Conservation (phyloP, 768 basidiomycete genomes). For the Leccinellum luteum region DNA sequence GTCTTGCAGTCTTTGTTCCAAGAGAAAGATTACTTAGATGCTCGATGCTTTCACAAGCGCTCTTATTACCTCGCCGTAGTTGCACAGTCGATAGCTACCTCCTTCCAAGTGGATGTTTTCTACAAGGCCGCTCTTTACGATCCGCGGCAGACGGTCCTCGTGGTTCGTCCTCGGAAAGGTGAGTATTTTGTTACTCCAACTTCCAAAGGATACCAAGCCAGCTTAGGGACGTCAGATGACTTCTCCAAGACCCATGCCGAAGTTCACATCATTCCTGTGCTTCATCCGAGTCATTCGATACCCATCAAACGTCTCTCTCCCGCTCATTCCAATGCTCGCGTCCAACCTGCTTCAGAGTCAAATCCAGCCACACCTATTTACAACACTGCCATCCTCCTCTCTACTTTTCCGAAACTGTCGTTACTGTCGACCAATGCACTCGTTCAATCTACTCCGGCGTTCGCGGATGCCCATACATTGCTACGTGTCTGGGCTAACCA, state of each 20-base stretch:
- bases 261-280: conserved; percentile 71
- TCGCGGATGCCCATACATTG: conserved; percentile 70
- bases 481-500: conserved; percentile 90
- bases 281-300: conserved; percentile 61
- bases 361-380: conserved; percentile 68
- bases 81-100: conserved; percentile 53
- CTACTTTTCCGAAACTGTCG: conserved; percentile 35
- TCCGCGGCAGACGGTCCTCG: conserved; percentile 61
- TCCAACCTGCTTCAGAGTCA: conserved; percentile 28
- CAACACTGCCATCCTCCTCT: conserved; percentile 67
- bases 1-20: conserved; percentile 69
- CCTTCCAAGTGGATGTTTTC: conserved; percentile 52
- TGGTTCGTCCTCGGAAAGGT: conserved; percentile 60
- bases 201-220: conserved; percentile 2
- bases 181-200: conserved; percentile 24
- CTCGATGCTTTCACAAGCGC: conserved; percentile 89
- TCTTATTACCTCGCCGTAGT: conserved; percentile 85
- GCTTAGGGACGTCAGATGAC: conserved; percentile 52
- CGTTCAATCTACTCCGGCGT: conserved; percentile 51
- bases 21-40: conserved; percentile 91
- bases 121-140: conserved; percentile 62
- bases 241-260: conserved; percentile 68
- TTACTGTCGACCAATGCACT: conserved; percentile 48
- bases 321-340: conserved; percentile 63
- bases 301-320: conserved; percentile 70